These are phyloP conservation scores for Aspergillus conjunctus DNA, from an alignment of 495 filamentous ascomycete genomes.

Conservation along the genomic window DNA sequence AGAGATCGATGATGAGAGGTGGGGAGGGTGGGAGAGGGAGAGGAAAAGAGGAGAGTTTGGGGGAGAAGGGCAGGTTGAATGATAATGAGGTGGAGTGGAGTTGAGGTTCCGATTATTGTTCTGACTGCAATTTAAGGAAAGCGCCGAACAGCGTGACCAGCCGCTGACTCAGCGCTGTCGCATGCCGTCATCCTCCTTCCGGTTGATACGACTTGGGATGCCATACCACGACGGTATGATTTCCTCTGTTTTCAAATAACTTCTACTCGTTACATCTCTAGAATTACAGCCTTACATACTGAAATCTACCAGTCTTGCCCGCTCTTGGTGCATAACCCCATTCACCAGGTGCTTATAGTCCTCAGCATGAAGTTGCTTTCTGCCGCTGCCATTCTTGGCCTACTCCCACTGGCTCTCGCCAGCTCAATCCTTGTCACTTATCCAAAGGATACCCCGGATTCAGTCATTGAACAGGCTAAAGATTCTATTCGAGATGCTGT, in stretches of 20 bases:
- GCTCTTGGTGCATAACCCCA: background rate
- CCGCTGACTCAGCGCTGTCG: background rate
- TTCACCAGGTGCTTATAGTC: background rate
- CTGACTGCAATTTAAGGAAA: background rate
- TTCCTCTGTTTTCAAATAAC: background rate
- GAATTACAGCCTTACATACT: background rate
- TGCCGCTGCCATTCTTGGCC: constrained; percentile 48
- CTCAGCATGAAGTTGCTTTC: constrained; percentile 61
- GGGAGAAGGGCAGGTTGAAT: constrained; percentile 7
- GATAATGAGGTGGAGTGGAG: constrained; percentile 3
- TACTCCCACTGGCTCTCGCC: constrained; percentile 58
- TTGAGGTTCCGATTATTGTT: background rate
- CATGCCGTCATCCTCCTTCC: constrained; percentile 4
- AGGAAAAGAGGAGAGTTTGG: constrained; percentile 11
- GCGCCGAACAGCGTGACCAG: background rate
- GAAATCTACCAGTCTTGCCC: background rate
- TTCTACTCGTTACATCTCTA: background rate
- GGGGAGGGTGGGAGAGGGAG: background rate
- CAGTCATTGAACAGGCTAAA: constrained; percentile 68
- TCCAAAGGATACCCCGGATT: constrained; percentile 68
- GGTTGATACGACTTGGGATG: background rate
- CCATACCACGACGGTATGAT: too few species aligned
- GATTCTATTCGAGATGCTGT: constrained; percentile 68
- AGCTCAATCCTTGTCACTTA: constrained; percentile 81
- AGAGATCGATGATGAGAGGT: background rate